These are phyloP conservation scores for Carex pumila DNA, from an alignment of 176 grass and related monocot genomes.

Conservation along the genomic window DNA sequence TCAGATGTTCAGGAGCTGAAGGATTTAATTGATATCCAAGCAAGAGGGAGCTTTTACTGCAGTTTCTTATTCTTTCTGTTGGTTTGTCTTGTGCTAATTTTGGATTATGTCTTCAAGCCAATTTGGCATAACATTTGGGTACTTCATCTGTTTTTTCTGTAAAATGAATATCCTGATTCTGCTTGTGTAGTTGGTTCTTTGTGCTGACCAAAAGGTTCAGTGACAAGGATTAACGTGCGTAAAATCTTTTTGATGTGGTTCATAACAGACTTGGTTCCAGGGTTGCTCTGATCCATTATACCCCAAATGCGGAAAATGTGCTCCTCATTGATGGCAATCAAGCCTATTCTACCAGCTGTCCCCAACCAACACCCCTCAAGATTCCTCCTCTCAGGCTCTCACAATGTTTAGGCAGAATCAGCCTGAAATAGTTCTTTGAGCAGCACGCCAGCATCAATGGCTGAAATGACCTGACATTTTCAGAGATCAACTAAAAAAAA, in stretches of 20 bases:
- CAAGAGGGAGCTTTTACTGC: background rate
- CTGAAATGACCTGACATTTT: background rate
- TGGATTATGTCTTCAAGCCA: background rate
- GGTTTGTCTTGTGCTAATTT: background rate
- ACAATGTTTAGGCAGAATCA: slow-evolving; percentile 49
- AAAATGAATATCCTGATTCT: background rate
- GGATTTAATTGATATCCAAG: background rate
- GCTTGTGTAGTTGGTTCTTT: no score
- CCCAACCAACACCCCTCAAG: slow-evolving; percentile 48
- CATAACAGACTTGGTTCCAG: background rate
- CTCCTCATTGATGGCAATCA: slow-evolving; percentile 77
- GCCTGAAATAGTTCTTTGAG: slow-evolving; percentile 51
- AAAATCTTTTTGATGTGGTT: background rate
- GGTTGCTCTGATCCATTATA: slow-evolving; percentile 52
- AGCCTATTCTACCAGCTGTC: slow-evolving; percentile 62
- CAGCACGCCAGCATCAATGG: no score
- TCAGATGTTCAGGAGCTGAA: no score
- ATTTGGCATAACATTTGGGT: background rate
- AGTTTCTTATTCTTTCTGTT: background rate
- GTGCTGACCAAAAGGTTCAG: background rate
- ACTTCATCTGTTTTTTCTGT: background rate
- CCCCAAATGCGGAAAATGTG: slow-evolving; percentile 79
- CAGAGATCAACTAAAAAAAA: no score
- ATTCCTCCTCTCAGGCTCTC: slow-evolving; percentile 28
- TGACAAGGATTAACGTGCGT: background rate